Percentiles rank a stretch among this genome's conserved stretches.
These are phyloP conservation scores for Xylariomycetidae sp. DNA, from an alignment of 2,329 filamentous ascomycete genomes.

Conservation along the genomic window DNA sequence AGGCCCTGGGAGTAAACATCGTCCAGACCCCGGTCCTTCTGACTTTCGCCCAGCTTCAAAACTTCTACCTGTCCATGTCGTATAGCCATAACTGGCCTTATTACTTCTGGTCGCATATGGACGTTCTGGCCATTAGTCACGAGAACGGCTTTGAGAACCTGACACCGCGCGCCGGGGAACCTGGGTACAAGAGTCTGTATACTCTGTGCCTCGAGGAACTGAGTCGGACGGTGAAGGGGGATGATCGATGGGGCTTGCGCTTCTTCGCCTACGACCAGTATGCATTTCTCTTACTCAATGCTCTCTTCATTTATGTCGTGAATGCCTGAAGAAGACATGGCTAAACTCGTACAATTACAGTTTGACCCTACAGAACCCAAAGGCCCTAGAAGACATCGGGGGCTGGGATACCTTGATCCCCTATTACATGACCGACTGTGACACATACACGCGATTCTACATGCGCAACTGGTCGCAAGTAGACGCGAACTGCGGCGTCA, in stretches of 20 bases:
- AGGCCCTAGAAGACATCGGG: slow-evolving; percentile 44
- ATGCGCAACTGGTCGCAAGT: slow-evolving; percentile 40
- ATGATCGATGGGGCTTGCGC: slow-evolving; percentile 43
- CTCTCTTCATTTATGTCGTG: too few relatives aligned
- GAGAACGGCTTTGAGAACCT: slow-evolving; percentile 34
- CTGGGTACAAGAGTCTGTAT: slow-evolving; percentile 38
- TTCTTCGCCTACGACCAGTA: slow-evolving; percentile 58
- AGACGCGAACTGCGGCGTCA: slow-evolving; percentile 34
- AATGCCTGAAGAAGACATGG: too few relatives aligned
- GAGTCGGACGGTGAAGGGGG: slow-evolving; percentile 22
- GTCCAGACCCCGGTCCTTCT: slow-evolving; percentile 47
- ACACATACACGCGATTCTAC: slow-evolving; percentile 44
- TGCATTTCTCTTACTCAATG: too few relatives aligned
- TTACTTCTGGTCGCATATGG: slow-evolving; percentile 57
- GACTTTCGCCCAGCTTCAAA: slow-evolving; percentile 52
- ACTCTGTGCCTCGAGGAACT: slow-evolving; percentile 34
- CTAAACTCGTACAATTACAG: too few relatives aligned
- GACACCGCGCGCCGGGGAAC: slow-evolving; percentile 26
- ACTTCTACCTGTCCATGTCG: slow-evolving; percentile 45
- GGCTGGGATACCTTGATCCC: slow-evolving; percentile 56
- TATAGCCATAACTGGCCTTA: slow-evolving; percentile 39
- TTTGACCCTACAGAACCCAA: slow-evolving; percentile 51
- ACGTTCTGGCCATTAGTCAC: slow-evolving; percentile 41
- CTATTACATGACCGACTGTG: slow-evolving; percentile 55
- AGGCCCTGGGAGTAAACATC: slow-evolving; percentile 47